Base-by-base conservation (phyloP, 768 basidiomycete genomes). In the Auriscalpium orientale region DNA sequence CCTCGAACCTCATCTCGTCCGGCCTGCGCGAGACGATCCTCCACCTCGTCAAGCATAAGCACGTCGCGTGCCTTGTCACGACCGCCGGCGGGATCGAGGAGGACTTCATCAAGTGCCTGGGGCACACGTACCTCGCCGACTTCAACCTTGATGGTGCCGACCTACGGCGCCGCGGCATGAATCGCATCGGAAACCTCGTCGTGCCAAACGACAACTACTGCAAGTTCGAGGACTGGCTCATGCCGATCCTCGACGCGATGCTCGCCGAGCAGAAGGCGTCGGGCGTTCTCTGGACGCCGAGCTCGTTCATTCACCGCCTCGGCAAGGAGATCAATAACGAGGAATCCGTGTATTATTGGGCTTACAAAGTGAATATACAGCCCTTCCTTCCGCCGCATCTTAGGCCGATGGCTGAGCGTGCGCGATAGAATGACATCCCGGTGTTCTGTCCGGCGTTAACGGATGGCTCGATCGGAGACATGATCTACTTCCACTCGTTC, bases 401-500 rank as follows among this genome's bases (percentile, higher is more conserved):
- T 49, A 62, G 59, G 53, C 68, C 28, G 28, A 28, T 28, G 28
- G 28, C 28, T 28, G 28, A 28, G 28, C 72, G 60, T 56, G 59
- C 51, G 52, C 51, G 62, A 47, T 72, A 99, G 97, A 98, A 99
- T 72, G 78, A 98, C 63, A 98, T 98, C 55, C 97, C 97, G 8
- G 93, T 98, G 48, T 99, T 98, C 74, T 99, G 97, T 69, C 97
- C 97, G 21, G 97, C 97, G 1, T 74, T 99, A 49, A 99, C 97
- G 28, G 97, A 99, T 66, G 97, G 97, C 11, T 98, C 97, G 0
- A 79, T 99, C 55, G 97, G 97, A 55, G 97, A 99, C 70, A 98
- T 98, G 95, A 86, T 98, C 40, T 99, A 98, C 72, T 98, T 98
- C 69, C 97, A 98, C 72, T 95, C 94, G 12, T 99, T 94, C 79